Percentiles rank a stretch among this genome's conserved stretches.
Conservation (phyloP, 345 rosid species). For the Salix dunnii region DNA sequence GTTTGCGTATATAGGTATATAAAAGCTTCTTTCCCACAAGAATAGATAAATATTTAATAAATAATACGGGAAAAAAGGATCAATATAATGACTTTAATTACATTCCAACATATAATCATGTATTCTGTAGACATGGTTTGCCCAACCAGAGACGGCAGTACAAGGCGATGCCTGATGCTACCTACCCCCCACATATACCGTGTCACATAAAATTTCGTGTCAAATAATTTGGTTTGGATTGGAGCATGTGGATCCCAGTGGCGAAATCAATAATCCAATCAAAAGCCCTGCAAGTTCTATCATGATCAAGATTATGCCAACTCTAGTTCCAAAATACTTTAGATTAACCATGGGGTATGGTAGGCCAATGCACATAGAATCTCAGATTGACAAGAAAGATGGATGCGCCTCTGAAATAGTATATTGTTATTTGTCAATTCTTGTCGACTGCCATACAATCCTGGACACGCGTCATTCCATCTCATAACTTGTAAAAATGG, state of each 20-base stretch:
- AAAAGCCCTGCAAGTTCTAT: constrained; percentile 1
- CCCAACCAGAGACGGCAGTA: neutral
- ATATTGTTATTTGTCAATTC: constrained; percentile 5
- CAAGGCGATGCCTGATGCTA: neutral
- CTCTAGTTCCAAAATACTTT: neutral
- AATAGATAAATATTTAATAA: neutral
- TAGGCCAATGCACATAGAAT: constrained; percentile 23
- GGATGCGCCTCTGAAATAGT: neutral
- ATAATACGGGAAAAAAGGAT: neutral
- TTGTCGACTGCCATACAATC: constrained; percentile 10
- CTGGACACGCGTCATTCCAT: constrained; percentile 13
- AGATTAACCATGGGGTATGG: constrained; percentile 5
- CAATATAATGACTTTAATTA: neutral
- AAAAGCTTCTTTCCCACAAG: neutral
- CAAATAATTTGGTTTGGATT: constrained; percentile 13
- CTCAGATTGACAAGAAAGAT: constrained; percentile 15
- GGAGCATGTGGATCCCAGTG: constrained; percentile 17
- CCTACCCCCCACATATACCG: constrained; percentile 2
- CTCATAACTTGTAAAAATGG: constrained; percentile 1
- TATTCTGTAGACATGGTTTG: neutral
- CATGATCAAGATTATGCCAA: neutral
- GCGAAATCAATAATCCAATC: constrained; percentile 24
- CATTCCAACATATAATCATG: neutral
- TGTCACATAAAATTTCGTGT: constrained; percentile 7
- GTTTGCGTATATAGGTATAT: neutral